These are phyloP conservation scores for Teunomyces pallodes DNA, from an alignment of 805 yeast genomes.

Conservation along the genomic window DNA sequence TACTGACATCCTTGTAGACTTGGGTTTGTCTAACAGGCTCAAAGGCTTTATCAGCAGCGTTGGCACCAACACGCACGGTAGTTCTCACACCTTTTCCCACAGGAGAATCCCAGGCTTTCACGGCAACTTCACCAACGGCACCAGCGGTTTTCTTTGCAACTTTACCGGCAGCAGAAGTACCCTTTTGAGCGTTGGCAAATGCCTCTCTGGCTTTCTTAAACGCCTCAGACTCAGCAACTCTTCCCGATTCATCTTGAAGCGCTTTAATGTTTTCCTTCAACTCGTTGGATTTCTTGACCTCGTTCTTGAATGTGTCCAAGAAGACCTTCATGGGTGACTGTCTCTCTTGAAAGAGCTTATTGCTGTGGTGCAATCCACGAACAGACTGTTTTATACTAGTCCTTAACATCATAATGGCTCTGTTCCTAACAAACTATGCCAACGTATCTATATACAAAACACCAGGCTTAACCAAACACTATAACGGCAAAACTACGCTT, in stretches of 20 bases:
- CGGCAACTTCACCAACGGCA: conserved; percentile 85
- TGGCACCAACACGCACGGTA: conserved; percentile 80
- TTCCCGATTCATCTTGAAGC: conserved; percentile 91
- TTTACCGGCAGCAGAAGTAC: conserved; percentile 63
- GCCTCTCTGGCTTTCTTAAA: conserved; percentile 93
- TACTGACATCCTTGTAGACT: conserved; percentile 83
- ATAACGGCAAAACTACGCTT: background rate
- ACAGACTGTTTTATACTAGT: conserved; percentile 3
- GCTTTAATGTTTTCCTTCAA: conserved; percentile 91
- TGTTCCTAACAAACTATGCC: background rate
- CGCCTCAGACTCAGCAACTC: conserved; percentile 90
- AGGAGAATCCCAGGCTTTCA: conserved; percentile 94
- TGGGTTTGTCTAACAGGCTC: conserved; percentile 93
- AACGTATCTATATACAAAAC: conserved; percentile 1
- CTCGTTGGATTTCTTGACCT: conserved; percentile 88
- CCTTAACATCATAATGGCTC: conserved; percentile 7
- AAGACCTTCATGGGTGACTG: conserved; percentile 89
- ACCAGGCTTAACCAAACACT: background rate
- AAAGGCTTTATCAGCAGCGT: conserved; percentile 78
- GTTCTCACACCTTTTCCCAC: conserved; percentile 86
- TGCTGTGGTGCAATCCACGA: conserved; percentile 3
- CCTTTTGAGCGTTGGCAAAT: conserved; percentile 76
- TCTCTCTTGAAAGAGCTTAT: background rate
- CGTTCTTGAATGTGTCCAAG: conserved; percentile 84
- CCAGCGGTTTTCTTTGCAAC: conserved; percentile 88